Conservation (phyloP, 2,329 filamentous ascomycete genomes). For the Fusarium brevicatenulatum region DNA sequence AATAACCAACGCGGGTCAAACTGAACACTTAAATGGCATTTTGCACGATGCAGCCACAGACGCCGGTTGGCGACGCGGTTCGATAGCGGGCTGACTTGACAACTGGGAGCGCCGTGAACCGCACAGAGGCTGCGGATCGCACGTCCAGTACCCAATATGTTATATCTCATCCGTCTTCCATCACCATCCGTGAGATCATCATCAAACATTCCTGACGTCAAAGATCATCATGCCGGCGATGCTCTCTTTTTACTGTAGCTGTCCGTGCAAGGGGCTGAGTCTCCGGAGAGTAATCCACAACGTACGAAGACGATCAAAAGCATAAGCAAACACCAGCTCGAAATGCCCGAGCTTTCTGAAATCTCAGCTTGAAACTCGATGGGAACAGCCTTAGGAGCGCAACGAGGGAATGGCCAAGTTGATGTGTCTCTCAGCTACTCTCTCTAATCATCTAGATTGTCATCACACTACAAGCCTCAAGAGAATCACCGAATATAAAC, state of each 20-base stretch:
- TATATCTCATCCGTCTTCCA: accelerated
- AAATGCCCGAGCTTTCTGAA: accelerated
- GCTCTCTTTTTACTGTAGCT: too few species aligned
- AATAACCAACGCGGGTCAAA: too few species aligned
- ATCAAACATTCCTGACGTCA: too few species aligned
- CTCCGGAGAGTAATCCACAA: accelerated
- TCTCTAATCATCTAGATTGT: neutral
- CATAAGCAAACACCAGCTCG: neutral
- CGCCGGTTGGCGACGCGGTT: neutral
- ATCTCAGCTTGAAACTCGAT: accelerated
- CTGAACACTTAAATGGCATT: accelerated
- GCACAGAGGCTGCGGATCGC: neutral
- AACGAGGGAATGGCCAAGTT: accelerated
- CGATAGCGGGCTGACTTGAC: neutral
- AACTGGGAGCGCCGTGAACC: neutral
- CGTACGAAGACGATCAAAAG: accelerated
- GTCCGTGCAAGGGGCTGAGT: neutral
- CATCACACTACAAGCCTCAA: too few species aligned
- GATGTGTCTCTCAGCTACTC: neutral
- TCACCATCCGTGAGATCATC: too few species aligned
- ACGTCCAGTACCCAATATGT: accelerated
- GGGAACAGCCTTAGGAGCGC: neutral
- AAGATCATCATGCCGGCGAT: neutral
- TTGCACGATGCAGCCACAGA: accelerated
- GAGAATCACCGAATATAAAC: too few species aligned